A percentile compares a stretch with the other conserved stretches of the same genome.
phyloP scores from a whole-genome alignment of 2,329 filamentous ascomycete genomes.

The Daldinia sp. region DNA sequence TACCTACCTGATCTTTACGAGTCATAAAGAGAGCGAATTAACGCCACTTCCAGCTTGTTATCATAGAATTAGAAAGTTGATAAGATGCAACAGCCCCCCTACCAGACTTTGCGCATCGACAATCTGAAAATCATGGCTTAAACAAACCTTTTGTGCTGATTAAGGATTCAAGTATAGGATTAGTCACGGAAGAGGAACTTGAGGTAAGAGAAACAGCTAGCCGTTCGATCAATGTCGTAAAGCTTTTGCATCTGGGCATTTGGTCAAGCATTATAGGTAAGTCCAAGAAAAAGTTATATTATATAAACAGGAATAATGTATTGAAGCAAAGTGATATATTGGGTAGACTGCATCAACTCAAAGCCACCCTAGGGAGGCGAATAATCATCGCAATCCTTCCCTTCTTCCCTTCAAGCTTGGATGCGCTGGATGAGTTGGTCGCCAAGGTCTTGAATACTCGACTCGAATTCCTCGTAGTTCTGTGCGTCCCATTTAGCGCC shows the following conservation, averaged over 20 bases:
- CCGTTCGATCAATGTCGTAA: background rate
- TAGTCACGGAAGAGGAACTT: background rate
- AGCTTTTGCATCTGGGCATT: too few species aligned
- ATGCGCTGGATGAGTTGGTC: constrained; percentile 62
- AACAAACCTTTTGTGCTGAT: background rate
- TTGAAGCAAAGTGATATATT: too few species aligned
- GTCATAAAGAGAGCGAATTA: background rate
- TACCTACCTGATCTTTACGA: too few species aligned
- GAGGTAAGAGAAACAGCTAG: background rate
- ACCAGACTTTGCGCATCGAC: background rate
- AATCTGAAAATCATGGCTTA: background rate
- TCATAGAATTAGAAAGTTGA: background rate
- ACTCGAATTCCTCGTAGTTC: constrained; percentile 63
- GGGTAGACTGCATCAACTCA: background rate
- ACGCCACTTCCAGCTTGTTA: background rate
- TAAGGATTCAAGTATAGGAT: background rate
- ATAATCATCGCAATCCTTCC: background rate
- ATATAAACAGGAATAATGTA: too few species aligned
- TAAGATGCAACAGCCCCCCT: background rate
- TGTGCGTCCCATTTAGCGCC: constrained; percentile 67
- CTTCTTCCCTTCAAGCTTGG: constrained; percentile 28
- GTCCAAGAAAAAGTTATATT: background rate
- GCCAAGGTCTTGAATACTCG: constrained; percentile 64
- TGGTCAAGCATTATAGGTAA: too few species aligned
- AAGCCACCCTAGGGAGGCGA: background rate